These are phyloP conservation scores for Leptosphaerulina australis DNA, from an alignment of 2,329 filamentous ascomycete species.

Conservation along the genomic window DNA sequence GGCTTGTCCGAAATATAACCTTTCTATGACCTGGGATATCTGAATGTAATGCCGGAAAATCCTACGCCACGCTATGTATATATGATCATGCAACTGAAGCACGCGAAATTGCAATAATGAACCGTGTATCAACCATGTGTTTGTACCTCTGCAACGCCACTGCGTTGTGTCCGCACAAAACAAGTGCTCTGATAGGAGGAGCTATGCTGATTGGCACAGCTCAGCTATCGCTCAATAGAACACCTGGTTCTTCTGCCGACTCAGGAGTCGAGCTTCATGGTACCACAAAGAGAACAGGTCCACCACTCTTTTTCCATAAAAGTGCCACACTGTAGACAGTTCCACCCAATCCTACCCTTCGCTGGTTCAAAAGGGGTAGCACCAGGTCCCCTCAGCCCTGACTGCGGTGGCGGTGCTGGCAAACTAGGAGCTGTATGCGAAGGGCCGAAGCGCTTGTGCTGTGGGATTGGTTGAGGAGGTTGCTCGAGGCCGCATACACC, in stretches of 20 bases:
- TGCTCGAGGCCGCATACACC: conserved; percentile 65
- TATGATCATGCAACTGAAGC: background rate
- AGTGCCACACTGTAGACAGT: conserved; percentile 62
- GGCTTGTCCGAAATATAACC: background rate
- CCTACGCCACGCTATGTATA: background rate
- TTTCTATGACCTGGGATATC: background rate
- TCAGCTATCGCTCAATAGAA: background rate
- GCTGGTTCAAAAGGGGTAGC: conserved; percentile 51
- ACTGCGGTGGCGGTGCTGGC: conserved; percentile 42
- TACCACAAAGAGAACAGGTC: conserved; percentile 66
- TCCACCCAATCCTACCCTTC: conserved; percentile 63
- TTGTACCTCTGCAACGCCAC: background rate
- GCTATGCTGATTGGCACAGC: background rate
- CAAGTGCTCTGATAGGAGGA: background rate
- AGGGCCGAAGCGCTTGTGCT: conserved; percentile 37
- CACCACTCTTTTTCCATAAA: conserved; percentile 71
- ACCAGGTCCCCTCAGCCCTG: conserved; percentile 33
- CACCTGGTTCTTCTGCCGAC: background rate
- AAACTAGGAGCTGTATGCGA: conserved; percentile 32
- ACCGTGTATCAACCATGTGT: background rate
- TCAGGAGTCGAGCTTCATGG: conserved; percentile 58
- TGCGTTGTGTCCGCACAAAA: background rate
- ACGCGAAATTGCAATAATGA: too few species aligned
- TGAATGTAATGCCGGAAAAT: background rate
- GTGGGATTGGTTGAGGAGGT: conserved; percentile 51